Base-by-base conservation (phyloP, 2,329 filamentous ascomycete species). In the Penicillium olsonii region DNA sequence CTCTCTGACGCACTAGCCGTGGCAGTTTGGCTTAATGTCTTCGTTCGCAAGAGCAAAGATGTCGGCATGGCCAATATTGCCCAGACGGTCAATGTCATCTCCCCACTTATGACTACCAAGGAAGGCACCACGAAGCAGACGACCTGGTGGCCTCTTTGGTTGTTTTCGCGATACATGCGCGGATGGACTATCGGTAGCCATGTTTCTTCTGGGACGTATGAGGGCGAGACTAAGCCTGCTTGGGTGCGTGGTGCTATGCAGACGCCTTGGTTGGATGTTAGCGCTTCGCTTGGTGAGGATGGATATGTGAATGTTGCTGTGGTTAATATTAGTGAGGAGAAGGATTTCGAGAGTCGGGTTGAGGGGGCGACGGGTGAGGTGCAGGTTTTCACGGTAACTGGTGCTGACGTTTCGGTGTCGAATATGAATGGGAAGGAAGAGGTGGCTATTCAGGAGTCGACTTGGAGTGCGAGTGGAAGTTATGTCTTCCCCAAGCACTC, bases 41-140 rank as follows among this genome's bases (percentile, higher is more conserved):
- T 92, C 58, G 73, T 91, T 33, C 83, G 87, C 1, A 87, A 92
- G 71, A 80, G 83, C 59, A 80, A 79, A 60, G 78, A 87, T 68
- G 70, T 92, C 31, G 87, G 85, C 61, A 91, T 91, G 87, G 86
- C 87, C 29, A 90, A 87, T 64, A 86, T 92, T 48, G 88, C 87
- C 1, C 87, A 91, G 69, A 84, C 78, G 42, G 85, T 91, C 55
- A 91, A 92, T 65, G 87, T 91, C 50, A 90, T 91, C 60, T 84
- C 82, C 1, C 88, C 87, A 1, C 75, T 91, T 10, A 88, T 90
- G 84, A 91, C 88, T 1, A 84, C 76, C 2, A 74, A 77, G 45
- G 70, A 77, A 0, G 86, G 87, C 0, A 69, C 90, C 39, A 67
- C 84, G 41, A 85, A 84, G 73, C 87, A 91, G 73, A 83, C 87